phyloP scores from a whole-genome alignment of 768 basidiomycete species.

The Hirschioporus abietinus region DNA sequence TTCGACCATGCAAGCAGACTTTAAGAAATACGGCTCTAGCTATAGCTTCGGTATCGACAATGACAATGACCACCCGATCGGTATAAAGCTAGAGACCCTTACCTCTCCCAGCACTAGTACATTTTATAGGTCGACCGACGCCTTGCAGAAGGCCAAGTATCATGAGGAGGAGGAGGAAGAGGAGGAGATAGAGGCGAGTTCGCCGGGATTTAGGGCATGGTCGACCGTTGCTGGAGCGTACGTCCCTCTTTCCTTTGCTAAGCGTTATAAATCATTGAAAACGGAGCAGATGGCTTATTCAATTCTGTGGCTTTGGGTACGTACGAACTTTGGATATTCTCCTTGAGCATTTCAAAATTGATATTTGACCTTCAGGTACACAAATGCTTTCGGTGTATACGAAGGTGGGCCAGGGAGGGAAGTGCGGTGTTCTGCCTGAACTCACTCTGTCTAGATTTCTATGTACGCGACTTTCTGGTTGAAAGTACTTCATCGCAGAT shows the following conservation, averaged over 20 bases:
- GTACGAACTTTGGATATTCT: slow-evolving; percentile 16
- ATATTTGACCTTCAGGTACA: slow-evolving; percentile 16
- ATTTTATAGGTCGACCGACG: neutral
- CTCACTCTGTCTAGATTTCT: slow-evolving; percentile 13
- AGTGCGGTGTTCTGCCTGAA: slow-evolving; percentile 3
- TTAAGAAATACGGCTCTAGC: neutral
- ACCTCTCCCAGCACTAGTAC: neutral
- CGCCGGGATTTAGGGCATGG: slow-evolving; percentile 21
- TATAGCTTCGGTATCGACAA: neutral
- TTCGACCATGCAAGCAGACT: neutral
- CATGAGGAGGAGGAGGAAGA: neutral
- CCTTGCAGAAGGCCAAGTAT: neutral
- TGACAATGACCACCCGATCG: neutral
- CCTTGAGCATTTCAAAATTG: neutral
- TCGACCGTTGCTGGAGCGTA: slow-evolving; percentile 39
- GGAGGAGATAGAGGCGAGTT: neutral
- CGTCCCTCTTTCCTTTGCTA: slow-evolving; percentile 10
- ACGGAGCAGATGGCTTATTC: slow-evolving; percentile 2
- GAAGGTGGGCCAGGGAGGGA: slow-evolving; percentile 17
- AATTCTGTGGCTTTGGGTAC: slow-evolving; percentile 19
- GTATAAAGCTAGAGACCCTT: neutral
- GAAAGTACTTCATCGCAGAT: slow-evolving; percentile 22
- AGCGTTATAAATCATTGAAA: neutral
- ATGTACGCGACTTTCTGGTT: slow-evolving; percentile 25
- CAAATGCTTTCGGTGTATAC: slow-evolving; percentile 28